Evolutionary conservation across 73 alveolate species (phyloP).

Genomic region (Paraurostyla sp.): DNA sequence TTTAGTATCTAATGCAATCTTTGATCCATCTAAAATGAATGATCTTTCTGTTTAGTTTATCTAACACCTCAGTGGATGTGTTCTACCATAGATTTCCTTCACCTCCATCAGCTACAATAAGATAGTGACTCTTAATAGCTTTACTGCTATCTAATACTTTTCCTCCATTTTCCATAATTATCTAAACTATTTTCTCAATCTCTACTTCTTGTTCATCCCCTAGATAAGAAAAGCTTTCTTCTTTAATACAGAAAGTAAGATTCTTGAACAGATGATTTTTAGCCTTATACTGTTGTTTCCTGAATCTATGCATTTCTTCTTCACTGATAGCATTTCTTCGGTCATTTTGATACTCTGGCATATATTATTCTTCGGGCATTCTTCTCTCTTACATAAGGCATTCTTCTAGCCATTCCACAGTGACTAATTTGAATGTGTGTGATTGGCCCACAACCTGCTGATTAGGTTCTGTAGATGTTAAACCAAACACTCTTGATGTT

Average conservation of each 20-base stretch:
- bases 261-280: neutral
- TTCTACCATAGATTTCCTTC: neutral
- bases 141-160: neutral
- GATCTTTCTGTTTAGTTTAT: conserved; percentile 7
- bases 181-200: neutral
- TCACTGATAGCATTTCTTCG: neutral
- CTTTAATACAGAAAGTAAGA: conserved; percentile 1
- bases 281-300: conserved; percentile 36
- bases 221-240: neutral
- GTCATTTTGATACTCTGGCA: neutral
- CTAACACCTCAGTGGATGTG: neutral
- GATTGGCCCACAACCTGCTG: neutral
- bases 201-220: neutral
- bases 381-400: conserved; percentile 7
- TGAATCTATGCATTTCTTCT: neutral
- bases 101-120: conserved; percentile 11
- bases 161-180: conserved; percentile 25
- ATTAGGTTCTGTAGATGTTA: neutral
- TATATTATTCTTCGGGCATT: neutral
- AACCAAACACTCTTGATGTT: neutral
- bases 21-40: conserved; percentile 33
- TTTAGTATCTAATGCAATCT: neutral
- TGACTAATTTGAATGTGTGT: conserved; percentile 29
- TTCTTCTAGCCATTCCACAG: conserved; percentile 39
- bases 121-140: neutral